Evolutionary conservation across 495 filamentous ascomycete genomes (phyloP).

Genomic region (Antarctomyces pellizariae): DNA sequence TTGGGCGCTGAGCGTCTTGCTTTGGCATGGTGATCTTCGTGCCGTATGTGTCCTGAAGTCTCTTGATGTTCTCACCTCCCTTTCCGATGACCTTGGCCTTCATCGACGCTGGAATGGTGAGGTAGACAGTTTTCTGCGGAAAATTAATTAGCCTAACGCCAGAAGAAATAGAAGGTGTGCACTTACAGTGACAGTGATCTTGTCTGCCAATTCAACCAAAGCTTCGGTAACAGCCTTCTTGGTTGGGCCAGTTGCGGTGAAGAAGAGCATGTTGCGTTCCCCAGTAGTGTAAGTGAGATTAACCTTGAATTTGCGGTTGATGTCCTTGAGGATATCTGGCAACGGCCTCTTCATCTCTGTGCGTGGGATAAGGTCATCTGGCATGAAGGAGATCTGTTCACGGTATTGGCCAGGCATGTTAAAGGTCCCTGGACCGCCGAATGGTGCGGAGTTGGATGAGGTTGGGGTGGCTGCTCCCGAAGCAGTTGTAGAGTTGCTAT

Average conservation of each 20-base stretch:
- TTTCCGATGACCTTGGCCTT: constrained; percentile 79
- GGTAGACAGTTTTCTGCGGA: constrained; percentile 39
- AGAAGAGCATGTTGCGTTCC: constrained; percentile 42
- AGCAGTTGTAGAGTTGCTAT: constrained; percentile 27
- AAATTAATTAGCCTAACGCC: constrained; percentile 6
- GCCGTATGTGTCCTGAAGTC: constrained; percentile 61
- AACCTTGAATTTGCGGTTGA: constrained; percentile 72
- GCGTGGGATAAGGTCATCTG: constrained; percentile 45
- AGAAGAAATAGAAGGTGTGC: neutral
- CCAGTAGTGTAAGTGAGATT: constrained; percentile 49
- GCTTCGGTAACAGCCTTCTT: constrained; percentile 54
- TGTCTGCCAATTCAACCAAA: constrained; percentile 61
- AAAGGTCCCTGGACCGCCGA: constrained; percentile 32
- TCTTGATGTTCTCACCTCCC: constrained; percentile 70
- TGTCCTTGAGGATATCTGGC: constrained; percentile 59
- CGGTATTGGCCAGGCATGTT: constrained; percentile 55
- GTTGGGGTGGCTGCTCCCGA: constrained; percentile 33
- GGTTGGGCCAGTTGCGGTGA: constrained; percentile 61
- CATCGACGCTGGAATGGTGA: constrained; percentile 62
- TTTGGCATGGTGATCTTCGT: constrained; percentile 77
- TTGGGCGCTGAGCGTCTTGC: constrained; percentile 28
- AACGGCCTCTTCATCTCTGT: constrained; percentile 63
- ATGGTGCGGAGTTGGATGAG: constrained; percentile 17
- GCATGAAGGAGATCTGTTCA: constrained; percentile 46
- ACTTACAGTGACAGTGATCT: constrained; percentile 63